Evolutionary conservation across 345 rosid genomes (phyloP), one percentile per base, ranked within the genome.

Genomic region (Sisymbrium altissimum): DNA sequence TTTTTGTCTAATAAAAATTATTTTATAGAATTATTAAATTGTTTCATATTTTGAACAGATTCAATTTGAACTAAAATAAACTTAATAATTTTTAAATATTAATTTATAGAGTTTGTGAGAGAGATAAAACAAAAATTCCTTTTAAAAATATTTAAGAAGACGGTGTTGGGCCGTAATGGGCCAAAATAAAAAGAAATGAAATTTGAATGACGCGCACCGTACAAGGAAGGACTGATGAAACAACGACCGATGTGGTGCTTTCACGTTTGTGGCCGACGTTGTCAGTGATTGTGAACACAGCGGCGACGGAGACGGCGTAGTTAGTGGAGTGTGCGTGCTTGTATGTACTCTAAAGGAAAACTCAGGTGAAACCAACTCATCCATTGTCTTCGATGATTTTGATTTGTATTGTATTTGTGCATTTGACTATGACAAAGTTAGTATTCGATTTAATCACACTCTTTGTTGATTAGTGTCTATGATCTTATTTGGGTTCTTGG

Each of bases 251-350:
- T 41, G 17, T 55, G 50, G 59, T 23, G 45, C 57, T 11, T 32
- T 18, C 57, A 27, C 40, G 53, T 29, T 30, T 57, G 57, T 21
- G 65, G 52, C 56, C 46, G 25, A 54, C 29, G 59, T 15, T 9
- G 71, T 35, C 71, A 45, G 69, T 32, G 56, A 21, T 13, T 21
- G 46, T 17, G 45, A 14, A 18, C n/a, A 60, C 75, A 19, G 48
- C 44, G 46, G 18, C 7, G 67, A 60, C 61, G 50, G 10, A 5
- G 68, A 60, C 61, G 50, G 14, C 4, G 9, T n/a, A 44, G 17
- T 0, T 17, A 15, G 39, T 3, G 39, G 30, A 35, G 33, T 71
- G 32, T 48, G 12, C 29, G 30, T 48, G 29, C 3, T 38, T 2
- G 29, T 11, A 13, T n/a, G 49, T n/a, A 4, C 27, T 8, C 3